These are phyloP conservation scores for Paxillus involutus DNA, from an alignment of 768 basidiomycete species.

Conservation along the genomic window DNA sequence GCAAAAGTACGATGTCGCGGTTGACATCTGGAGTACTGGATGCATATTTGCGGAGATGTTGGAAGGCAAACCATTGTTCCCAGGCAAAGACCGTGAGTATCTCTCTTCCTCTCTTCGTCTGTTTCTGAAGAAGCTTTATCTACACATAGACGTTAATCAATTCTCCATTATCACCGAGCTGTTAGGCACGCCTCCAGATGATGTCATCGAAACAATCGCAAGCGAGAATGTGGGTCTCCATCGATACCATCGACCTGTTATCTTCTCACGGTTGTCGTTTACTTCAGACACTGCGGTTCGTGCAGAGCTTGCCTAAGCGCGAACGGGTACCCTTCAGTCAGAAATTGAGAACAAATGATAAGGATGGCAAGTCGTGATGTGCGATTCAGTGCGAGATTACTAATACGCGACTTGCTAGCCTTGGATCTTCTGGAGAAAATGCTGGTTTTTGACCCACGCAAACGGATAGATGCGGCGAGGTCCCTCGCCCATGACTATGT, in stretches of 20 bases:
- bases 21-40: constrained; percentile 99
- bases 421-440: constrained; percentile 97
- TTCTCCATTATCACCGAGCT: constrained; percentile 99
- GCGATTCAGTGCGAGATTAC: not conserved
- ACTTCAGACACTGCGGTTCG: constrained; percentile 89
- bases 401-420: constrained; percentile 45
- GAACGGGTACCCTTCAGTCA: constrained; percentile 94
- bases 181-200: constrained; percentile 97
- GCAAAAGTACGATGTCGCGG: constrained; percentile 99
- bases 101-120: constrained; percentile 9
- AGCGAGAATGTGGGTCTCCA: constrained; percentile 82
- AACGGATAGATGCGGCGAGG: constrained; percentile 91
- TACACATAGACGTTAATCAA: constrained; percentile 96
- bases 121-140: constrained; percentile 8
- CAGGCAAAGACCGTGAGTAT: constrained; percentile 96
- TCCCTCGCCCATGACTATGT: constrained; percentile 94
- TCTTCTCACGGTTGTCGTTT: constrained; percentile 12
- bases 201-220: constrained; percentile 98
- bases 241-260: not conserved
- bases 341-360: constrained; percentile 87
- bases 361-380: constrained; percentile 59
- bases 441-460: constrained; percentile 98
- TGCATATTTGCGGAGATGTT: constrained; percentile 99
- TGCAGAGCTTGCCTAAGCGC: constrained; percentile 96
- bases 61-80: constrained; percentile 97